Conservation (phyloP, 495 filamentous ascomycete genomes). For the Entonaema liquescens region DNA sequence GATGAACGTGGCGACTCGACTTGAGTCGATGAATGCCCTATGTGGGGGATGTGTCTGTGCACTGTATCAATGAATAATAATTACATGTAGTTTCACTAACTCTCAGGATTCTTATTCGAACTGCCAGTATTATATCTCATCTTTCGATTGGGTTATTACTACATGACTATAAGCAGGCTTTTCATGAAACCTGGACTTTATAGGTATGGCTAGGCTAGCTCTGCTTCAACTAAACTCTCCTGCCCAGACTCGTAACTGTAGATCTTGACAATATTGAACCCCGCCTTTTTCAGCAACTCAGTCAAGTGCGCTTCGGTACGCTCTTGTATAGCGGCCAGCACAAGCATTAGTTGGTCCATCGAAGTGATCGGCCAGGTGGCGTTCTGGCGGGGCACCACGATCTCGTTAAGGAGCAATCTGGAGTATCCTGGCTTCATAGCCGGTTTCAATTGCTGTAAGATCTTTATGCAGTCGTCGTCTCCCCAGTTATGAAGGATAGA, state of each 20-base stretch:
- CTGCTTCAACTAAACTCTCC: background rate
- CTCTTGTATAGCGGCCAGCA: conserved; percentile 47
- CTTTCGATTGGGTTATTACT: background rate
- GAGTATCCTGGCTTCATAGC: conserved; percentile 56
- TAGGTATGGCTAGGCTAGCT: background rate
- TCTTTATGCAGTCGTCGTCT: conserved; percentile 51
- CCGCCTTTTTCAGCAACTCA: background rate
- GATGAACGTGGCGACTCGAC: background rate
- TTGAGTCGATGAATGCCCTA: background rate
- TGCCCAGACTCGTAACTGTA: background rate
- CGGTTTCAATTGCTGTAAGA: conserved; percentile 47
- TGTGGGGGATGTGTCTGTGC: background rate
- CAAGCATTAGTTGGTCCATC: conserved; percentile 59
- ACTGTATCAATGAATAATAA: background rate
- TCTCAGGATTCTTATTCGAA: too few relatives aligned
- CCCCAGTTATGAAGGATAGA: conserved; percentile 60
- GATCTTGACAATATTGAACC: background rate
- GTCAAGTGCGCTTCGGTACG: conserved; percentile 26
- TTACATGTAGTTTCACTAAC: too few relatives aligned
- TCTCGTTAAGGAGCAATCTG: conserved; percentile 61
- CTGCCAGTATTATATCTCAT: too few relatives aligned
- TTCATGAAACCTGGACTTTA: too few relatives aligned
- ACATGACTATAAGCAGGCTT: background rate
- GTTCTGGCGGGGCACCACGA: conserved; percentile 56
- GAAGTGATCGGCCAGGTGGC: conserved; percentile 47